phyloP scores from a whole-genome alignment of 2,329 filamentous ascomycete genomes.

The Cercospora berteroae region DNA sequence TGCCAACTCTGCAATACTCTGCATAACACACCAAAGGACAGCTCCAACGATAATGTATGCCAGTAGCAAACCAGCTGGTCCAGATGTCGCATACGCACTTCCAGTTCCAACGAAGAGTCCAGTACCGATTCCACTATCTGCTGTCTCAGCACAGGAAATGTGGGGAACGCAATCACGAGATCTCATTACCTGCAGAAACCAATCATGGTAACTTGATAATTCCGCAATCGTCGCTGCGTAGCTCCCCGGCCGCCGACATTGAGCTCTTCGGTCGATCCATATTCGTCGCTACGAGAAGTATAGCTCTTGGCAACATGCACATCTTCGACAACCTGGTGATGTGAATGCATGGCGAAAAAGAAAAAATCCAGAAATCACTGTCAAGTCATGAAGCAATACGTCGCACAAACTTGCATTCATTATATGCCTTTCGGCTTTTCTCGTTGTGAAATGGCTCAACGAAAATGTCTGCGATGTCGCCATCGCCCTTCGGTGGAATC shows the following conservation, averaged over 20 bases:
- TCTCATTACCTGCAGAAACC: conserved; percentile 18
- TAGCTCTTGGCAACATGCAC: not conserved
- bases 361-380: not conserved
- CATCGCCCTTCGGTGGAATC: not conserved
- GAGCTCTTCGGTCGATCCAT: conserved; percentile 3
- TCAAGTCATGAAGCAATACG: not conserved
- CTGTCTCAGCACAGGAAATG: not conserved
- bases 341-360: not conserved
- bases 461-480: not conserved
- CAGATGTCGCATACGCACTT: conserved; percentile 46
- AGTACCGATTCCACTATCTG: conserved; percentile 40
- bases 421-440: not conserved
- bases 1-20: conserved; percentile 35
- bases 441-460: not conserved
- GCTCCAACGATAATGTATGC: conserved; percentile 40
- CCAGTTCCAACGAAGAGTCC: conserved; percentile 55
- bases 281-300: not conserved
- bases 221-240: conserved; percentile 23
- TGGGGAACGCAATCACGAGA: not conserved
- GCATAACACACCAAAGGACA: conserved; percentile 35
- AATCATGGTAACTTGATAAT: conserved; percentile 28
- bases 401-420: not conserved
- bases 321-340: not conserved
- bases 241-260: conserved; percentile 25
- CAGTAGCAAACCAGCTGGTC: conserved; percentile 48